Evolutionary conservation across 257 asterid species (phyloP).

Genomic region (Solanum rostratum): DNA sequence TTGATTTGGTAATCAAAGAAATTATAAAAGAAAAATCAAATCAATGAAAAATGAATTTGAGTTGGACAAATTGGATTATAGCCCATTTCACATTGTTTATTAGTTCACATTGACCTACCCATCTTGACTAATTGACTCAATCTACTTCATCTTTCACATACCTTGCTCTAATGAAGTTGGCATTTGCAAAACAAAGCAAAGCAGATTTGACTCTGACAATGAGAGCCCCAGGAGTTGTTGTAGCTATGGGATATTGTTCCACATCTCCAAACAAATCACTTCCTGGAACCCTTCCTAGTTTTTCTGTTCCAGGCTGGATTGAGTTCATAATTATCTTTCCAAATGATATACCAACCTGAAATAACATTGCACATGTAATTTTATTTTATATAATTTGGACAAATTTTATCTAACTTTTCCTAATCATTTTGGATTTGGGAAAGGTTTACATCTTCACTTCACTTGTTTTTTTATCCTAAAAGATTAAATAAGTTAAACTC

Average conservation of each 20-base stretch:
- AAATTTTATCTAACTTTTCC: too few relatives aligned
- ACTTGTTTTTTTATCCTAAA: too few relatives aligned
- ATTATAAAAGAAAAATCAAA: not conserved
- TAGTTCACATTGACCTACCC: not conserved
- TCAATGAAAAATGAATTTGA: not conserved
- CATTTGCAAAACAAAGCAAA: constrained; percentile 30
- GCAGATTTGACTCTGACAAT: constrained; percentile 25
- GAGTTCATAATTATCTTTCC: constrained; percentile 19
- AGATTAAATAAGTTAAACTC: too few relatives aligned
- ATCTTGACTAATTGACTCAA: not conserved
- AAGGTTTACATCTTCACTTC: too few relatives aligned
- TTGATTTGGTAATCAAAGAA: not conserved
- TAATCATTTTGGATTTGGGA: too few relatives aligned
- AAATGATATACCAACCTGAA: constrained; percentile 29
- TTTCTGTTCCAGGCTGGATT: constrained; percentile 21
- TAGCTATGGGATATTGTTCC: constrained; percentile 26
- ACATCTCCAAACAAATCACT: constrained; percentile 19
- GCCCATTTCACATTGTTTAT: not conserved
- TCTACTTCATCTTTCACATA: not conserved
- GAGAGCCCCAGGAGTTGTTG: constrained; percentile 19
- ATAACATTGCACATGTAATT: not conserved
- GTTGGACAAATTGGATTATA: not conserved
- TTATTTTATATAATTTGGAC: too few relatives aligned
- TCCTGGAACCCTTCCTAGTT: constrained; percentile 30
- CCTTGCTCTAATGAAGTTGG: constrained; percentile 18